Evolutionary conservation across 306 rosid species (phyloP).

Genomic region (Corylus avellana): DNA sequence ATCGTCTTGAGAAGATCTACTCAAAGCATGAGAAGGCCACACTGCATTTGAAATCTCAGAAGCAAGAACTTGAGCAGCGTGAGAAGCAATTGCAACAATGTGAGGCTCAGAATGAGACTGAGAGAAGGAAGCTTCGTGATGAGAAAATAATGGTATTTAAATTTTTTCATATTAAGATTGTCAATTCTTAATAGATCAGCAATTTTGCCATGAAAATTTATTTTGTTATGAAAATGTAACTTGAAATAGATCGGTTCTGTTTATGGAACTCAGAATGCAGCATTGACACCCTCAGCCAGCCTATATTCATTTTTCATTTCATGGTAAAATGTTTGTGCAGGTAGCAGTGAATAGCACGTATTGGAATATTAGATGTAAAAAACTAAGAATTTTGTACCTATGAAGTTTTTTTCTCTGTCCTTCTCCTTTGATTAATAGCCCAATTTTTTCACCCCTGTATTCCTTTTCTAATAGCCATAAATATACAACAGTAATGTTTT

Average conservation of each 20-base stretch:
- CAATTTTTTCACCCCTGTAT: too few relatives aligned
- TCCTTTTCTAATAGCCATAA: too few relatives aligned
- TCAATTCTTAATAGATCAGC: not conserved
- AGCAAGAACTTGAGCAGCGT: conserved; percentile 41
- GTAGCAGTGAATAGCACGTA: not conserved
- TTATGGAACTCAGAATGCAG: not conserved
- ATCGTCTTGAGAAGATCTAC: conserved; percentile 33
- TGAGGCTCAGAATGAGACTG: conserved; percentile 45
- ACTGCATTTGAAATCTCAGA: conserved; percentile 44
- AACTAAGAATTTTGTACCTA: not conserved
- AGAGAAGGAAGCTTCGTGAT: conserved; percentile 46
- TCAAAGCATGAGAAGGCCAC: conserved; percentile 46
- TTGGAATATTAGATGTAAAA: not conserved
- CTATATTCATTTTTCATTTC: not conserved
- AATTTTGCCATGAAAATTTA: not conserved
- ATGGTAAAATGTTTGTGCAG: not conserved
- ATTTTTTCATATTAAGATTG: not conserved
- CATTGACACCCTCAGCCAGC: not conserved
- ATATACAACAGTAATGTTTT: too few relatives aligned
- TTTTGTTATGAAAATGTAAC: not conserved
- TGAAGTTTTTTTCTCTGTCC: not conserved
- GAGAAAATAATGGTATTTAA: conserved; percentile 59
- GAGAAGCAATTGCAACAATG: conserved; percentile 55
- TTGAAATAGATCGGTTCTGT: not conserved
- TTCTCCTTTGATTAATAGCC: not conserved